Conservation (phyloP, 2,329 filamentous ascomycete species). For the Trichoderma sp. region DNA sequence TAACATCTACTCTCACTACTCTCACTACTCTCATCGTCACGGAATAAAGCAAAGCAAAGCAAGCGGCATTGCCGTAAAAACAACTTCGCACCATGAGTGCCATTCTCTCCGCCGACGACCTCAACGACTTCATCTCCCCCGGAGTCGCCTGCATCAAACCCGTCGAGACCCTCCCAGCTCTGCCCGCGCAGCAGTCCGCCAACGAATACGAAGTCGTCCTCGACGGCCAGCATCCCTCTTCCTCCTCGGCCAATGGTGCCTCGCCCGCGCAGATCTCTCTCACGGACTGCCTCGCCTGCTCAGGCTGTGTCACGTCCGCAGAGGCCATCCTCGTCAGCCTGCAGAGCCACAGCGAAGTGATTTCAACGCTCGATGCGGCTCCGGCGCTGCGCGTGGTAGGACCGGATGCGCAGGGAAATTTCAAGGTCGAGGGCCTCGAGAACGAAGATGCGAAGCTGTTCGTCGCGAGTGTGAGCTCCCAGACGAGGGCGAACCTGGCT, state of each 20-base stretch:
- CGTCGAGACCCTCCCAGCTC: constrained; percentile 81
- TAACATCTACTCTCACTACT: background rate
- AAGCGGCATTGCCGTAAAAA: constrained; percentile 21
- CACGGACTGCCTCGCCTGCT: constrained; percentile 96
- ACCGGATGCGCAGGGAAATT: constrained; percentile 38
- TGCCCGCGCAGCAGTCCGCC: constrained; percentile 39
- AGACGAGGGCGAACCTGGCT: constrained; percentile 85
- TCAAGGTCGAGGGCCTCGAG: constrained; percentile 54
- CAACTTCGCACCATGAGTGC: constrained; percentile 74
- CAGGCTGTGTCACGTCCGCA: constrained; percentile 94
- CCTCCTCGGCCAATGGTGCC: constrained; percentile 52
- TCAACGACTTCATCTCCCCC: constrained; percentile 98
- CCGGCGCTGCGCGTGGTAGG: constrained; percentile 49
- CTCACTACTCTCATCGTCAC: background rate
- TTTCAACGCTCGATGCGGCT: constrained; percentile 74
- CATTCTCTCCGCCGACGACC: constrained; percentile 92
- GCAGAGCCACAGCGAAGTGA: constrained; percentile 90
- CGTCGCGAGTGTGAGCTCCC: constrained; percentile 89
- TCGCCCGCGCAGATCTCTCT: constrained; percentile 89
- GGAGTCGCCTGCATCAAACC: constrained; percentile 98
- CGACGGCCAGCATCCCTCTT: constrained; percentile 70
- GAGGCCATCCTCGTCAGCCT: constrained; percentile 95
- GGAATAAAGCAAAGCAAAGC: background rate
- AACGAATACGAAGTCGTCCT: constrained; percentile 84
- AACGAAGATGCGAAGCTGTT: constrained; percentile 72